phyloP scores from a whole-genome alignment of 805 yeast species.

The Pichia eremophila region DNA sequence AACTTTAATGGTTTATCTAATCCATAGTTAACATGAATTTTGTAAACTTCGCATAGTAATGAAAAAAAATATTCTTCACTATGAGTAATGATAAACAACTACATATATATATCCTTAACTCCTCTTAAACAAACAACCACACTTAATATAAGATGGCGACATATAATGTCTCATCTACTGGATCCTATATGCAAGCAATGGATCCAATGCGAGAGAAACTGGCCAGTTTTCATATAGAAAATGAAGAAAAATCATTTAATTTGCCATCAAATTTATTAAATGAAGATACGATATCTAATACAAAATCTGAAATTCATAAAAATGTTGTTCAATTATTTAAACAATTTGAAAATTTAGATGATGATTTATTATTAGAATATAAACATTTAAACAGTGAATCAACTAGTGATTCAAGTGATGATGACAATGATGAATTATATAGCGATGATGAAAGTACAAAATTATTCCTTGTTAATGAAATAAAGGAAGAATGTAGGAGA shows the following conservation, averaged over 20 bases:
- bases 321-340: constrained; percentile 20
- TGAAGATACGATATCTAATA: constrained; percentile 15
- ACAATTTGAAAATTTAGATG: constrained; percentile 25
- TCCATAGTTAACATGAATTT: too few species aligned
- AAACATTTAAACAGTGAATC: constrained; percentile 5
- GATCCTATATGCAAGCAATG: constrained; percentile 75
- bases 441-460: constrained; percentile 5
- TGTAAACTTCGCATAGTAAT: too few species aligned
- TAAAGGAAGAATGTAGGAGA: constrained; percentile 19
- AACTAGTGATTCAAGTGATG: background rate
- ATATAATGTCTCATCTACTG: constrained; percentile 54
- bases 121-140: background rate
- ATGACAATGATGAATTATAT: constrained; percentile 3
- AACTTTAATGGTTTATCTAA: too few species aligned
- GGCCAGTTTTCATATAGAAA: constrained; percentile 23
- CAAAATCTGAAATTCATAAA: constrained; percentile 19
- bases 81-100: too few species aligned
- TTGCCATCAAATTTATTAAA: constrained; percentile 26
- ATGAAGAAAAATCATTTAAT: constrained; percentile 14
- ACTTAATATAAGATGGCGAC: constrained; percentile 30
- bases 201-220: constrained; percentile 51
- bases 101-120: too few species aligned
- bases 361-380: constrained; percentile 12
- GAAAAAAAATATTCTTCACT: too few species aligned
- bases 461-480: constrained; percentile 12